Base-by-base conservation (phyloP, 352 stramenopile genomes). In the Thalassiosira oceanica region DNA sequence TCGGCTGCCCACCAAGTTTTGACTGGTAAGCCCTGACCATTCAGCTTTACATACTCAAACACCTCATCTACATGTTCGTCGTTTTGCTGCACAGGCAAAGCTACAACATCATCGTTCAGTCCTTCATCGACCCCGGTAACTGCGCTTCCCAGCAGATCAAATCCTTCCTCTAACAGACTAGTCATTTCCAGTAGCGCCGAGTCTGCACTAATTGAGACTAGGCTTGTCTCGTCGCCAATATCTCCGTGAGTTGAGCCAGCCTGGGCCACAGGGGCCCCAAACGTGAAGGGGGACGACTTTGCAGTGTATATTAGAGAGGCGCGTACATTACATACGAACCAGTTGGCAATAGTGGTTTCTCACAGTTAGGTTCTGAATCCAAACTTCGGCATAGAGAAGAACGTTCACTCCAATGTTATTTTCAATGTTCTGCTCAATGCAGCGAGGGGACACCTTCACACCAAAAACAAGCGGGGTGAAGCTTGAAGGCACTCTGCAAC, bases 151-250 rank as follows among this genome's bases (percentile, higher is more conserved):
- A 85, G 43, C 36, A 60, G 54, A 46, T 66, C 65, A 15, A 43
- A 46, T 21, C 65, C 88, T n/a, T 60, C 75, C 54, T 91, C 80
- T 27, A 91, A 68, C 39, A 89, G 61, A 27, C 61, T 86, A 3
- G 76, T 67, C 3, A 91, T 64, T 55, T 91, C 84, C 51, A 78
- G 72, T 16, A 91, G 41, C 23, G 81, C 76, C 29, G 84, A 78
- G 53, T 88, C 80, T 20, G 83, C 80, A 27, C 63, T 81, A 55
- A 81, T 18, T 18, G 54, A 75, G 57, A 10, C 41, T 42, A 33
- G 42, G 13, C 64, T 11, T 39, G n/a, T 55, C 37, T 45, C 56
- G 18, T 62, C 28, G n/a, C 13, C 23, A 23, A 43, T 18, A 13
- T 36, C n/a, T n/a, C n/a, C n/a, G n/a, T n/a, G n/a, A n/a, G n/a